These are phyloP conservation scores for Syncephalastrum sp. DNA, from an alignment of 371 early-diverging fungal genomes.

Conservation along the genomic window DNA sequence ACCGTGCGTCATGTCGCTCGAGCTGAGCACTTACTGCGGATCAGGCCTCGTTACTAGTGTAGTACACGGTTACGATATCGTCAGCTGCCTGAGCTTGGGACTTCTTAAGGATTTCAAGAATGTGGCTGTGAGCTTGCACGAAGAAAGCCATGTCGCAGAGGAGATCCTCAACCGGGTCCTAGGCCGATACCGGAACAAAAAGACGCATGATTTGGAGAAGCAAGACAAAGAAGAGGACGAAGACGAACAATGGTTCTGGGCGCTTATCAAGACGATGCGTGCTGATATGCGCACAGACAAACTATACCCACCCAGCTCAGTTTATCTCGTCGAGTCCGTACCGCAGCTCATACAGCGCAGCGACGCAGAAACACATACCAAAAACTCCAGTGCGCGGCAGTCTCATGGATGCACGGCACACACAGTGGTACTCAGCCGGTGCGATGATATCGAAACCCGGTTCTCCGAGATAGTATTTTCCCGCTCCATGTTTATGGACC, in stretches of 20 bases:
- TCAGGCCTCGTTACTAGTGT: slow-evolving; percentile 75
- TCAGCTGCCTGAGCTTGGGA: slow-evolving; percentile 72
- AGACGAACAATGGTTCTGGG: slow-evolving; percentile 79
- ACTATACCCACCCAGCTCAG: slow-evolving; percentile 75
- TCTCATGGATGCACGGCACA: slow-evolving; percentile 25
- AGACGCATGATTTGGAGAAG: not conserved
- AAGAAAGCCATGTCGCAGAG: slow-evolving; percentile 67
- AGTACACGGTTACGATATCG: slow-evolving; percentile 72
- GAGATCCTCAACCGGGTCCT: slow-evolving; percentile 68
- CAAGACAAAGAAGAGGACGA: slow-evolving; percentile 17
- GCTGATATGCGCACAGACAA: slow-evolving; percentile 82
- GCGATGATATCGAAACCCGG: slow-evolving; percentile 66
- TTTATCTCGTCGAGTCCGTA: slow-evolving; percentile 61
- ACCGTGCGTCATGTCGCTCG: slow-evolving; percentile 69
- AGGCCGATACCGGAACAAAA: slow-evolving; percentile 29
- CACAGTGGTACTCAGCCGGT: slow-evolving; percentile 53
- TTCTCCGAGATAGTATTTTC: slow-evolving; percentile 72
- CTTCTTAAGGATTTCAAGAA: slow-evolving; percentile 73
- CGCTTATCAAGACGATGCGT: slow-evolving; percentile 75
- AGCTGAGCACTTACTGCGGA: slow-evolving; percentile 65
- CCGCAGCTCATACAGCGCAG: slow-evolving; percentile 32
- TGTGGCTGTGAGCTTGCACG: slow-evolving; percentile 66
- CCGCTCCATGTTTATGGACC: slow-evolving; percentile 72
- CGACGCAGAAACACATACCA: slow-evolving; percentile 10
- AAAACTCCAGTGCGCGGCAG: slow-evolving; percentile 4